phyloP scores from a whole-genome alignment of 345 rosid species.

The Gossypium anomalum region DNA sequence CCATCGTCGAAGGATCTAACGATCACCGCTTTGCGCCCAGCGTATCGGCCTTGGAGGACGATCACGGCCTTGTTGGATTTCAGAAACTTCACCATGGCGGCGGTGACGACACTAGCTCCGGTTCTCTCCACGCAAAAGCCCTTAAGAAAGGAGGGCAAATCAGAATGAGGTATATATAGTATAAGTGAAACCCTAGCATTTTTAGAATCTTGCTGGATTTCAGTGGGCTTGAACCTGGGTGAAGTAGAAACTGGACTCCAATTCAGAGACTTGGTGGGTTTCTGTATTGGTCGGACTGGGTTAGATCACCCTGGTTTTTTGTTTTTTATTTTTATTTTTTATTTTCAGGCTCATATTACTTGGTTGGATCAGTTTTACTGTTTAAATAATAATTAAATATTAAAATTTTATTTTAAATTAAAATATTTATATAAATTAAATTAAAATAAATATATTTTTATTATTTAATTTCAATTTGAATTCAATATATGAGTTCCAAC shows the following conservation, averaged over 20 bases:
- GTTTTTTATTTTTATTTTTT: no score
- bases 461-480: no score
- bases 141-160: neutral
- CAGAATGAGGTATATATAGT: neutral
- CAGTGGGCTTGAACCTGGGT: neutral
- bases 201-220: neutral
- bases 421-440: no score
- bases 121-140: neutral
- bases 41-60: slow-evolving; percentile 1
- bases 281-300: no score
- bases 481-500: no score
- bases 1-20: slow-evolving; percentile 1
- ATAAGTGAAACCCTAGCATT: neutral
- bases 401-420: no score
- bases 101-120: neutral
- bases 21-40: neutral
- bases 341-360: no score
- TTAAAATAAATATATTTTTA: no score
- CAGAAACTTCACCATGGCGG: slow-evolving; percentile 4
- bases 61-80: slow-evolving; percentile 1
- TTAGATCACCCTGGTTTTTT: no score
- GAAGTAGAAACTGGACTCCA: neutral
- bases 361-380: no score
- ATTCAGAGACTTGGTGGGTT: neutral
- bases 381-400: no score